A percentile compares a stretch with the other conserved stretches of the same genome.
These are phyloP conservation scores for Camellia oleifera DNA, from an alignment of 179 eudicot species.

Conservation along the genomic window DNA sequence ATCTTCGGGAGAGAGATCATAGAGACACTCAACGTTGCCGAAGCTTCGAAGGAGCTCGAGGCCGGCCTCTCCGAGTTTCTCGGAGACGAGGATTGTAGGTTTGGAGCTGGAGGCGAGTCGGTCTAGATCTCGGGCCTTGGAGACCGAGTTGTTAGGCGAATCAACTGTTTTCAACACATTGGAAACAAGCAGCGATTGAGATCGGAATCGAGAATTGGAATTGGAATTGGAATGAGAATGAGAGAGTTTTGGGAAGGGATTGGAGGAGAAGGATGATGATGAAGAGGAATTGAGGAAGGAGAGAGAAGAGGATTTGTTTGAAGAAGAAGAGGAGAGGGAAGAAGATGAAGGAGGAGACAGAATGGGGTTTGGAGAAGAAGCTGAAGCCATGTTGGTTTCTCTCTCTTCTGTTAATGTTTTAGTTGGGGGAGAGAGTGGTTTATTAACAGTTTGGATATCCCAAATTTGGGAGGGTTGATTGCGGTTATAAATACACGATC, in stretches of 20 bases:
- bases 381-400: constrained; percentile 29
- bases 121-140: constrained; percentile 21
- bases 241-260: constrained; percentile 14
- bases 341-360: constrained; percentile 7
- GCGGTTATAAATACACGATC: background rate
- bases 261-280: constrained; percentile 4
- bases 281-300: constrained; percentile 23
- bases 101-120: constrained; percentile 18
- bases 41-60: constrained; percentile 43
- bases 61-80: constrained; percentile 81
- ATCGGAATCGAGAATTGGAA: constrained; percentile 8
- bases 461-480: background rate
- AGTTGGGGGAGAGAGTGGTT: background rate
- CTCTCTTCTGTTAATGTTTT: background rate
- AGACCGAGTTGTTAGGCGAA: constrained; percentile 6
- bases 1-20: constrained; percentile 51
- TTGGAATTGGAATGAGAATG: constrained; percentile 11
- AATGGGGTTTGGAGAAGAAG: constrained; percentile 30
- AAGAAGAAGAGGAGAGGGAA: constrained; percentile 7
- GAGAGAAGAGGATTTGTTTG: constrained; percentile 14
- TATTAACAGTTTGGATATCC: background rate
- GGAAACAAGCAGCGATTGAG: background rate
- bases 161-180: constrained; percentile 16
- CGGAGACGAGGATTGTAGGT: constrained; percentile 71
- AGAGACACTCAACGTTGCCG: constrained; percentile 57